Base-by-base conservation (phyloP, 1,139 yeast genomes). In the Sugiyamaella sp. region DNA sequence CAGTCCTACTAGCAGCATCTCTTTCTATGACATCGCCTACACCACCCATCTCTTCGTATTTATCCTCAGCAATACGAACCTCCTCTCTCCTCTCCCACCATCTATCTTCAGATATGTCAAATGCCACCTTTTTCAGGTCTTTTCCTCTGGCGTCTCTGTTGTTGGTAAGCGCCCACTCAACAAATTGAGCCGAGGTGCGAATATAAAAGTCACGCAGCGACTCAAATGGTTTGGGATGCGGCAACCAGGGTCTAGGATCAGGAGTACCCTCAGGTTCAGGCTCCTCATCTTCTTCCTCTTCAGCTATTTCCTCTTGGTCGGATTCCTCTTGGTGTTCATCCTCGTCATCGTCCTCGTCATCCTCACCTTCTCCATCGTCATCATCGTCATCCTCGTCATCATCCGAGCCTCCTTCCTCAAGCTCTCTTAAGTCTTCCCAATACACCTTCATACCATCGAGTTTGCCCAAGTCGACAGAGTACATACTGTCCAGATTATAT, bases 31-130 rank as follows among this genome's bases (percentile, higher is more conserved):
- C 85, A 58, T 89, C 96, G 21, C 89, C 96, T 57, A 90, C 93
- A 54, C 96, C 97, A 51, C 96, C 96, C 70, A 87, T 67, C 62
- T 89, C 96, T 71, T 91, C 98, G 67, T 89, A 74, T 66, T 82
- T 82, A 63, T 91, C 98, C 72, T 93, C 99, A 46, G 89, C 88
- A 39, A 83, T 79, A 66, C 96, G 84, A 21, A 91, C 85, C 63
- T 86, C 95, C 66, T 93, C 98, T 74, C 98, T 84, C 74, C 98
- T 86, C 69, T 93, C 98, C 98, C 98, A 93, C 95, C 96, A 93
- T 74, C 98, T 81, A 60, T 86, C 95, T 71, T 91, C 96, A 69
- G 95, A 86, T 57, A 91, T 73, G 62, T 90, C 97, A 68, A 93
- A 93, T 0, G 97, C 87, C 40, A 88, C 86, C 57, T 87, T 85